A percentile compares a stretch with the other conserved stretches of the same genome.
Evolutionary conservation across 2,329 filamentous ascomycete species (phyloP).

Genomic region (Sarocladium oryzae): DNA sequence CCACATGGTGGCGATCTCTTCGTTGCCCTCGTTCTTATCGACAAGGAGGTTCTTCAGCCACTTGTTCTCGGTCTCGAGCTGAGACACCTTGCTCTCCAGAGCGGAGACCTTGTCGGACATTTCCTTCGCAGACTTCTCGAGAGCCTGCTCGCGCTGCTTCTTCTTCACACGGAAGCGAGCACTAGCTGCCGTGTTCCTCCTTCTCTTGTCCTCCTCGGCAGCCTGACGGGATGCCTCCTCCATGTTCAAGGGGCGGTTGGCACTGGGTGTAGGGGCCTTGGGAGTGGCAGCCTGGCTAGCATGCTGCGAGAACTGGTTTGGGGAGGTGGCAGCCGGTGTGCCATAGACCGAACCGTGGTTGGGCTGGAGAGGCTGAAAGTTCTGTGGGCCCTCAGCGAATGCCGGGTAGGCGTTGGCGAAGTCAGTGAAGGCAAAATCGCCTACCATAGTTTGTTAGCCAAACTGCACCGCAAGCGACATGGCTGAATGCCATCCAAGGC

Average conservation of each 20-base stretch:
- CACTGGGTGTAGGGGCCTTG: slow-evolving; percentile 21
- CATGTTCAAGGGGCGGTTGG: slow-evolving; percentile 44
- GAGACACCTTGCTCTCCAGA: slow-evolving; percentile 66
- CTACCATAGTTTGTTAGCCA: slow-evolving; percentile 40
- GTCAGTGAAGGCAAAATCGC: slow-evolving; percentile 51
- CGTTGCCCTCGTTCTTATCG: slow-evolving; percentile 67
- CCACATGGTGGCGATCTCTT: slow-evolving; percentile 43
- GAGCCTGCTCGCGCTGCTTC: slow-evolving; percentile 86
- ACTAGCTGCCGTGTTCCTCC: slow-evolving; percentile 81
- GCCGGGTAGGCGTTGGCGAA: slow-evolving; percentile 46
- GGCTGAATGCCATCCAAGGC: background rate
- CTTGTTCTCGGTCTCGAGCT: slow-evolving; percentile 78
- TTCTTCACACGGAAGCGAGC: slow-evolving; percentile 91
- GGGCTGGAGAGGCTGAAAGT: slow-evolving; percentile 48
- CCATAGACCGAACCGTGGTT: slow-evolving; percentile 39
- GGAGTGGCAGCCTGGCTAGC: slow-evolving; percentile 11
- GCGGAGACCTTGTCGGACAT: slow-evolving; percentile 71
- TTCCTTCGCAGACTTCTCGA: slow-evolving; percentile 76
- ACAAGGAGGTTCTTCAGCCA: slow-evolving; percentile 76
- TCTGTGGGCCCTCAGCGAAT: slow-evolving; percentile 35
- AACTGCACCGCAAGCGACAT: background rate
- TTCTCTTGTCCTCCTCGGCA: slow-evolving; percentile 84
- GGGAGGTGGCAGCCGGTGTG: slow-evolving; percentile 11
- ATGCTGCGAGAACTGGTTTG: slow-evolving; percentile 28
- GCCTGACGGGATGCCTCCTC: slow-evolving; percentile 67